Base-by-base conservation (phyloP, 768 basidiomycete species). In the Pholiota conissans region DNA sequence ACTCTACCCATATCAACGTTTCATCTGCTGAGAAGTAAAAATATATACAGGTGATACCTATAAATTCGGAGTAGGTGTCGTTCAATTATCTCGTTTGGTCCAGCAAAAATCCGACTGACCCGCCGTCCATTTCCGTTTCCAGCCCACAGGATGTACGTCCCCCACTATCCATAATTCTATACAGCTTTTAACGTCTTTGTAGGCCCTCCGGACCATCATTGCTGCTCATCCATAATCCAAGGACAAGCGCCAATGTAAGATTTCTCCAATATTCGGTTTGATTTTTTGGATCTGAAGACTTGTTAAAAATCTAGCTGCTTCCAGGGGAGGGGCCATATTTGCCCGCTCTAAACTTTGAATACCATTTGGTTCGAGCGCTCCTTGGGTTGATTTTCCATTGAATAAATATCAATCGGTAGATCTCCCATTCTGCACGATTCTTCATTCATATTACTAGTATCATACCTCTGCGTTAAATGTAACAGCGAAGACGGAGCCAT, bases 161-260 rank as follows among this genome's bases (percentile, higher is more conserved):
- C n/a, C n/a, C n/a, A 20, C 18, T 11, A 20, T 22, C 20, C 18
- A 22, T 11, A 20, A 11, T 7, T 22, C 8, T 13, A 22, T 13
- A 8, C n/a, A 10, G 40, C 6, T 22, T 7, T 5, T 22, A 22
- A 24, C 24, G n/a, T 49, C 1, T n/a, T 16, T 27, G 18, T 30
- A 49, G 48, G 48, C n/a, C 48, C 48, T 49, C 27, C 48, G n/a
- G 14, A 49, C 10, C 20, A 49, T 49, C 48, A 34, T 29, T 49
- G 48, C 28, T 49, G 48, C 48, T 22, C 48, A n/a, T 34, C 48
- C 1, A 16, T 26, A 29, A 5, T 34, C 1, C 27, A 34, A 29
- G 48, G 28, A 34, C 30, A 29, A 34, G 30, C 16, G 5, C 28
- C 28, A 29, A 3, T 13, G 48, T 49, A 49, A 49, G 48, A 29